A percentile compares a stretch with the other conserved stretches of the same genome.
phyloP scores from a whole-genome alignment of 257 asterid genomes.

The Ocimum tenuiflorum region DNA sequence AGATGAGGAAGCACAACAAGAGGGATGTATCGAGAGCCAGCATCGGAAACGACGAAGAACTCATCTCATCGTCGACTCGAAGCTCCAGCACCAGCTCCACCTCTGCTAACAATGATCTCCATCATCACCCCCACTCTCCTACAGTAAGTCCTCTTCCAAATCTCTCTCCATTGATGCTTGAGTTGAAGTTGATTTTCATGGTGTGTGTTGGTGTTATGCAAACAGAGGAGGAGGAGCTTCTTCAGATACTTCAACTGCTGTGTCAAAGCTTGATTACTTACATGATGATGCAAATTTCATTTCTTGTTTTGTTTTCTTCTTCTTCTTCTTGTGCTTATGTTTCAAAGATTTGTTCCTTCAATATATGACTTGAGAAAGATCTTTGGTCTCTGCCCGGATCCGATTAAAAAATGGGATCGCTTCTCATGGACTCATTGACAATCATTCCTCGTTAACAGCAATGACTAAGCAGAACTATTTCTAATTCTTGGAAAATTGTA shows the following conservation, averaged over 20 bases:
- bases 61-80: slow-evolving; percentile 24
- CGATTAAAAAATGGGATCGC: too few species aligned
- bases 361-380: too few species aligned
- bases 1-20: slow-evolving; percentile 58
- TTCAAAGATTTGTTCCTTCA: too few species aligned
- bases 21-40: slow-evolving; percentile 52
- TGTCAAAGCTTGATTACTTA: slow-evolving; percentile 40
- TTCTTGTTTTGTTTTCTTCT: background rate
- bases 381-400: too few species aligned
- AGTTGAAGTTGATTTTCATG: background rate
- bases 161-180: background rate
- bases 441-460: too few species aligned
- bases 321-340: too few species aligned
- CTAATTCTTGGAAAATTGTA: too few species aligned
- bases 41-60: slow-evolving; percentile 53
- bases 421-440: too few species aligned
- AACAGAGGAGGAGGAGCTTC: slow-evolving; percentile 60
- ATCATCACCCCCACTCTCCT: slow-evolving; percentile 44
- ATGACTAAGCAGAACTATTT: too few species aligned
- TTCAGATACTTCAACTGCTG: slow-evolving; percentile 77
- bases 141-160: slow-evolving; percentile 31
- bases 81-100: slow-evolving; percentile 26
- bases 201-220: background rate
- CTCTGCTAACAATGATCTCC: slow-evolving; percentile 23
- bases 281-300: background rate